Evolutionary conservation across 805 yeast genomes (phyloP), one percentile per base, ranked within the genome.

Genomic region (Middelhovenomyces tepae): DNA sequence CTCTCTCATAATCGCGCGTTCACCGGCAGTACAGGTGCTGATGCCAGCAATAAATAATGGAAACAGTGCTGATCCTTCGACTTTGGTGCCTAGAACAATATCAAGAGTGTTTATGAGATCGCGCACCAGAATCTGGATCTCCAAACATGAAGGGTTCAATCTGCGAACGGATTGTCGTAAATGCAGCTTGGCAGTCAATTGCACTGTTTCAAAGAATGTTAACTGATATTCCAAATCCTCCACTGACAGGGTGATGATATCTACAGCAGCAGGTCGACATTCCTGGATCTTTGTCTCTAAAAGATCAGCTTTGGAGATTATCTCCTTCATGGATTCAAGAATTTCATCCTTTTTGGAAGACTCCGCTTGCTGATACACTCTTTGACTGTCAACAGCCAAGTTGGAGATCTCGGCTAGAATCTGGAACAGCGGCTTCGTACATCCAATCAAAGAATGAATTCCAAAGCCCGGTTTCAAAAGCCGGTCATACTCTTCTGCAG

Each of bases 1-100:
- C 10, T 45, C 47, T 22, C 61, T 54, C 26, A 59, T 55, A 28
- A 56, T 50, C n/a, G 51, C 50, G 14, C 83, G 64, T 42, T 73
- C 78, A n/a, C 45, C 57, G n/a, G 48, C 50, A 1, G 69, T 64
- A 4, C 71, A 67, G 43, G 80, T 69, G 50, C 75, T 76, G 48
- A 82, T 69, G 1, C 89, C 93, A 1, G 85, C 79, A 14, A 83
- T 72, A 50, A 83, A 83, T 41, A 81, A 54, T 0, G 94, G 93
- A 54, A 83, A 82, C 24, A 81, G 77, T 10, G 81, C 53, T 1
- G 79, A 73, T 3, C 83, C 76, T 47, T 81, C 86, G 27, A 80
- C 77, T 1, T 72, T 67, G 0, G 89, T 64, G 2, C 73, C 83
- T 22, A 82, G 48, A 4, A 81, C 65, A 2, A 71, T 63, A 43